phyloP scores from a whole-genome alignment of 805 yeast species.

The Saturnispora zaruensis region DNA sequence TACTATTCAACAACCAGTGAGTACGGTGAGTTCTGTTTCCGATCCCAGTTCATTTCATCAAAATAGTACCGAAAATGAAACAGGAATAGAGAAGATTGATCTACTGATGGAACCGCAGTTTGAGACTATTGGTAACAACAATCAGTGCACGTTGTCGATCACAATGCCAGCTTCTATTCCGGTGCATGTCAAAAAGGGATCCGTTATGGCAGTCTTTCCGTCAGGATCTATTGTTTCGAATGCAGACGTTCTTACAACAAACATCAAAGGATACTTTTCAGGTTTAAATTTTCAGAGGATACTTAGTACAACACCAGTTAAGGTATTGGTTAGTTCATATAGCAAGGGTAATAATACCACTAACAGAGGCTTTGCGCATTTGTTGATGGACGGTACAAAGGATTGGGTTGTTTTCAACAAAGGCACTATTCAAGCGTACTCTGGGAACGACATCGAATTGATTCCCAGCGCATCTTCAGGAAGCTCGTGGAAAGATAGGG shows the following conservation, averaged over 20 bases:
- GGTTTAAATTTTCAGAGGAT: conserved; percentile 38
- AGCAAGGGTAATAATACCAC: conserved; percentile 16
- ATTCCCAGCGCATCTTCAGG: conserved; percentile 29
- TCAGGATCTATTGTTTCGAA: conserved; percentile 4
- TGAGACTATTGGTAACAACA: conserved; percentile 36
- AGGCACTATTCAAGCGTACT: conserved; percentile 40
- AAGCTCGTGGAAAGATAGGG: conserved; percentile 27
- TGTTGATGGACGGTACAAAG: conserved; percentile 46
- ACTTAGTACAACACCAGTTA: conserved; percentile 40
- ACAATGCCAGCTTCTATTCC: conserved; percentile 54
- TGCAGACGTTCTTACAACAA: conserved; percentile 16
- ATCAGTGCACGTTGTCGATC: conserved; percentile 42
- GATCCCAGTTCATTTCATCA: neutral
- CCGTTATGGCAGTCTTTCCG: conserved; percentile 40
- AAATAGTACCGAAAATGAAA: neutral
- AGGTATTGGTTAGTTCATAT: conserved; percentile 35
- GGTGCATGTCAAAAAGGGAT: conserved; percentile 37
- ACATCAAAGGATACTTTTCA: conserved; percentile 24
- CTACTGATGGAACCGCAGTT: conserved; percentile 24
- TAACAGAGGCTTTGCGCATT: conserved; percentile 34
- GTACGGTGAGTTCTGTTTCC: conserved; percentile 8
- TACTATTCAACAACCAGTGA: conserved; percentile 16
- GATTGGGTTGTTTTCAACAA: conserved; percentile 56
- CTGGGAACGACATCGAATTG: conserved; percentile 34
- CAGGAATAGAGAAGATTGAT: neutral